Conservation (phyloP, 2,329 filamentous ascomycete species). For the Beauveria bassiana region DNA sequence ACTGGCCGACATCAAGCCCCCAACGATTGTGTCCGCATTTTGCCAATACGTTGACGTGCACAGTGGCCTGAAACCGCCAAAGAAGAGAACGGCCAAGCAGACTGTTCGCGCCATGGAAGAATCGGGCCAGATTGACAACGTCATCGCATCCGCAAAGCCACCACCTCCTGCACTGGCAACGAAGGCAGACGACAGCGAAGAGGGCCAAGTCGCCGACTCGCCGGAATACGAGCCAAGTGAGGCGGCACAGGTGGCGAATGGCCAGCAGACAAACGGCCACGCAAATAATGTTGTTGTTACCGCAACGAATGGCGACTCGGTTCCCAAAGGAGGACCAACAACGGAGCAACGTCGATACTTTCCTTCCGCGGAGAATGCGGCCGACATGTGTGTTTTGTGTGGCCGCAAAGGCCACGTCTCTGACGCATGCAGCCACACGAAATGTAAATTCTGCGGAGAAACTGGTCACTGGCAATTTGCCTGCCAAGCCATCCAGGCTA, state of each 20-base stretch:
- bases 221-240: conserved; percentile 11
- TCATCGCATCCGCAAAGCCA: neutral
- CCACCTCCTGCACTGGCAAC: neutral
- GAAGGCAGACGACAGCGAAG: neutral
- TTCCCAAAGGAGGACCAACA: neutral
- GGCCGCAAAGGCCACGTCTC: conserved; percentile 39
- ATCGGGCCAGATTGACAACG: conserved; percentile 17
- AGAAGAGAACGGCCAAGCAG: conserved; percentile 24
- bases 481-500: conserved; percentile 39
- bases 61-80: conserved; percentile 22
- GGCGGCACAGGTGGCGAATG: neutral
- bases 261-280: conserved; percentile 7
- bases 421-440: conserved; percentile 34
- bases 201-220: neutral
- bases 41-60: conserved; percentile 23
- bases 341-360: conserved; percentile 39
- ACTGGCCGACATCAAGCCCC: conserved; percentile 18
- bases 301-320: conserved; percentile 14
- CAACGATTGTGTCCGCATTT: conserved; percentile 21
- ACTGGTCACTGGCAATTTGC: conserved; percentile 38
- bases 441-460: conserved; percentile 41
- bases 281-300: neutral
- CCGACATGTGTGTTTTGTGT: conserved; percentile 44
- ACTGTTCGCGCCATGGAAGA: conserved; percentile 21
- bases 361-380: conserved; percentile 36